Percentiles rank a stretch among this genome's conserved stretches.
Conservation (phyloP, 805 yeast genomes). For the Ogataea salicorniae region DNA sequence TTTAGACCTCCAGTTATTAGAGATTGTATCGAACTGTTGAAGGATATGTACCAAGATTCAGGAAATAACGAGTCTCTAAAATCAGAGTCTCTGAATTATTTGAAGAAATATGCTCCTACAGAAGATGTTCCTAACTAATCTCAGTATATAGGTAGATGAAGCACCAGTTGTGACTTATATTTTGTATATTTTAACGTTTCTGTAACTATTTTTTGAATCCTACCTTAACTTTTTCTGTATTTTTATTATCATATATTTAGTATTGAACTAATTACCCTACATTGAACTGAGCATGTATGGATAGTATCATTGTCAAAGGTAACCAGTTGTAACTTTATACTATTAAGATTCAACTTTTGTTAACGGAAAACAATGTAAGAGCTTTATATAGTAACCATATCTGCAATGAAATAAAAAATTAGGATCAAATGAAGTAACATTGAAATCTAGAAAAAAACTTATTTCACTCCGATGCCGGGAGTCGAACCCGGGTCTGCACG, state of each 20-base stretch:
- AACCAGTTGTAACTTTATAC: too few relatives aligned
- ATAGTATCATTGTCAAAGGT: too few relatives aligned
- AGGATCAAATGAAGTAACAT: too few relatives aligned
- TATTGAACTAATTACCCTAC: too few relatives aligned
- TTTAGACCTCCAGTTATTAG: constrained; percentile 80
- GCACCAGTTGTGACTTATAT: neutral
- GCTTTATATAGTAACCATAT: too few relatives aligned
- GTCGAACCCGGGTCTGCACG: constrained; percentile 39
- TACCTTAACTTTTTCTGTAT: too few relatives aligned
- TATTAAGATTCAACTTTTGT: too few relatives aligned
- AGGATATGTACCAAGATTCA: constrained; percentile 39
- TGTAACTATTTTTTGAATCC: neutral
- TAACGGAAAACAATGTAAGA: too few relatives aligned
- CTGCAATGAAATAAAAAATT: too few relatives aligned
- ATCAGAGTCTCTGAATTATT: constrained; percentile 40
- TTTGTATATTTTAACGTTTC: neutral
- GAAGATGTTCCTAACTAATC: neutral
- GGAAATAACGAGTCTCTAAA: constrained; percentile 42
- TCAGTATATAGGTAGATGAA: neutral
- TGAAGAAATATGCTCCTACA: constrained; percentile 40
- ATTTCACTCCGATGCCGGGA: constrained; percentile 34
- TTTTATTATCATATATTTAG: too few relatives aligned
- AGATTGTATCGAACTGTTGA: constrained; percentile 44
- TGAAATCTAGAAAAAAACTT: too few relatives aligned
- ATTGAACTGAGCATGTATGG: too few relatives aligned